These are phyloP conservation scores for Citrus hindsii DNA, from an alignment of 345 rosid species.

Conservation along the genomic window DNA sequence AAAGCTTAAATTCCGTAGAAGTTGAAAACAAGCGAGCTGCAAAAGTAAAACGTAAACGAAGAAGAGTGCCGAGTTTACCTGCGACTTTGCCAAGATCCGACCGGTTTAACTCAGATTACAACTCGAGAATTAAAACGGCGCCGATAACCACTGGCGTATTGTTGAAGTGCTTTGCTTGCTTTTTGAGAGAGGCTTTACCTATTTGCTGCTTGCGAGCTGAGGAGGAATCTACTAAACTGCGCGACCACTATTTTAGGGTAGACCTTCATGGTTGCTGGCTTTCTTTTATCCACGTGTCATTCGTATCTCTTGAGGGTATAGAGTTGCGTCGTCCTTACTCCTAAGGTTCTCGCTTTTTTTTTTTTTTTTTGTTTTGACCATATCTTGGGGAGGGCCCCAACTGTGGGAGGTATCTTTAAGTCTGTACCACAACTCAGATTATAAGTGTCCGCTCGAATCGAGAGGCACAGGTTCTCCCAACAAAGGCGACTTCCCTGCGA, in stretches of 20 bases:
- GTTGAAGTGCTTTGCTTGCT: background rate
- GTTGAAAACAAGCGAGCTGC: background rate
- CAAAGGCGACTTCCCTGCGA: too few species aligned
- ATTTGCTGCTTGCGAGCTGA: background rate
- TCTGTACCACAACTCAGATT: too few species aligned
- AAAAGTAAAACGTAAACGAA: background rate
- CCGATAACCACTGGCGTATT: background rate
- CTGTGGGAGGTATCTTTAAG: too few species aligned
- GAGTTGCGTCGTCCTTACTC: too few species aligned
- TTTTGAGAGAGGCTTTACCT: background rate
- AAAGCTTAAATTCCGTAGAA: slow-evolving; percentile 4
- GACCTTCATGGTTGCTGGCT: background rate
- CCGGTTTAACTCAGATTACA: background rate
- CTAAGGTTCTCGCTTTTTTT: too few species aligned
- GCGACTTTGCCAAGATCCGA: background rate
- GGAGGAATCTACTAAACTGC: background rate
- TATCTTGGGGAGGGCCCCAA: too few species aligned
- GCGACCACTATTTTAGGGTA: background rate
- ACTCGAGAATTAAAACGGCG: slow-evolving; percentile 5
- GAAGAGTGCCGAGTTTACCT: background rate
- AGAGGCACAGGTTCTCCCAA: too few species aligned
- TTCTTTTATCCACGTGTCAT: slow-evolving; percentile 1
- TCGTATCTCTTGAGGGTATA: background rate
- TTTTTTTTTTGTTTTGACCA: too few species aligned
- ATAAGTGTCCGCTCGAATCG: too few species aligned